Evolutionary conservation across 345 rosid species (phyloP), one percentile per base, ranked within the genome.

Genomic region (Linum trigynum): DNA sequence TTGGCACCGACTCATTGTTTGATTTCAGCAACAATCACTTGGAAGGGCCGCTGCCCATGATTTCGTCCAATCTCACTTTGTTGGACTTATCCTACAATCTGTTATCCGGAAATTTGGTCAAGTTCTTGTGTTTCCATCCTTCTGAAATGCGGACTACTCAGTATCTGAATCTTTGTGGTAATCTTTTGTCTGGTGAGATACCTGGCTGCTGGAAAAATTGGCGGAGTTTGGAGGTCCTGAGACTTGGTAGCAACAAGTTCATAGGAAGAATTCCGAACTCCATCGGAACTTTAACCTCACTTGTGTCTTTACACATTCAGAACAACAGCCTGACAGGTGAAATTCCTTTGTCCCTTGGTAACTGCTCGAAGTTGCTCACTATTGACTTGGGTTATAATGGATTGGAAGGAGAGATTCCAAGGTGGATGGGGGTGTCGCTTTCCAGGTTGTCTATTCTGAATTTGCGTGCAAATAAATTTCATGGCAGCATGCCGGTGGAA

Each of bases 21-120:
- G 66, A 79, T 45, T 62, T 74, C n/a, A 48, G 67, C 42, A 68
- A 64, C 4, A 74, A 78, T 35, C 5, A n/a, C 3, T 53, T 73
- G 0, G 57, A 64, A 0, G 81, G 79, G 42, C 77, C 74, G 15
- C 59, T 70, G 15, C 79, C 75, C 1, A 14, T 1, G 0, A 39
- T 70, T 7, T 68, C 53, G 53, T 48, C 53, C 53, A 48, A 48
- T 48, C 14, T 48, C 14, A 48, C 53, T 48, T 12, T 15, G 14
- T 48, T 48, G 1, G 53, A 48, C 53, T 14, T 48, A 9, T 48
- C 53, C 53, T 9, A 48, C 14, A 4, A 48, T 48, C 14, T 48
- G 9, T 7, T 48, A 3, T 48, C 53, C 14, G 51, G 51, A 45
- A 45, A 45, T 14, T 45, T 45, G 51, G 8, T 45, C 11, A 45